These are phyloP conservation scores for Casaregolazyma lundiana DNA, from an alignment of 1,139 yeast genomes.

Conservation along the genomic window DNA sequence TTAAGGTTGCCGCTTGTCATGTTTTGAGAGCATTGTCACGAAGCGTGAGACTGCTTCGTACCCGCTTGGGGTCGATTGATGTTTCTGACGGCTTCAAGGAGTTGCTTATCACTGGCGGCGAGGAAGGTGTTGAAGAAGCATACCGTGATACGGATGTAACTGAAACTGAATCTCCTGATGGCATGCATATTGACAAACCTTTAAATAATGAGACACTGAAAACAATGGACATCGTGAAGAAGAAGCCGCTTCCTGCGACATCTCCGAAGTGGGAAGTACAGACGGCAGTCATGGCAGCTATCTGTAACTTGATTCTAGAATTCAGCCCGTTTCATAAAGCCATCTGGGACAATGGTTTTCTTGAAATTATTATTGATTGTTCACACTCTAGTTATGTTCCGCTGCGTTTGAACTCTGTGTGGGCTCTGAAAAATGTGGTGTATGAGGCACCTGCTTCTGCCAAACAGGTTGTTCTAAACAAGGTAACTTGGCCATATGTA, in stretches of 20 bases:
- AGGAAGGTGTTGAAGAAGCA: not conserved
- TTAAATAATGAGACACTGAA: not conserved
- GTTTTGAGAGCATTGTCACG: conserved; percentile 69
- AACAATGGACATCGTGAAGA: not conserved
- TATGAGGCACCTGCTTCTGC: conserved; percentile 38
- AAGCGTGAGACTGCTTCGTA: conserved; percentile 64
- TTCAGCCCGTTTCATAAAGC: conserved; percentile 67
- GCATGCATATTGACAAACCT: conserved; percentile 3
- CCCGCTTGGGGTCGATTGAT: conserved; percentile 57
- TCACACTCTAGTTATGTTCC: conserved; percentile 31
- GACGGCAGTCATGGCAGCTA: conserved; percentile 57
- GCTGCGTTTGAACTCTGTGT: conserved; percentile 46
- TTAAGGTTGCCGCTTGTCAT: conserved; percentile 44
- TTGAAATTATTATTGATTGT: conserved; percentile 44
- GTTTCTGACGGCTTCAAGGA: conserved; percentile 47
- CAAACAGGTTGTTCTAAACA: conserved; percentile 33
- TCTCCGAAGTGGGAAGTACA: conserved; percentile 29
- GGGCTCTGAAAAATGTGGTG: conserved; percentile 54
- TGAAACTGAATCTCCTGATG: not conserved
- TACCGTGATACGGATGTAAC: not conserved
- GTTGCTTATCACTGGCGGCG: conserved; percentile 28
- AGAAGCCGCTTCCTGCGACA: not conserved
- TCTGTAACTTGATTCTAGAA: conserved; percentile 75
- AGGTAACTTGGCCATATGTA: conserved; percentile 48
- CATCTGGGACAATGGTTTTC: conserved; percentile 52